Conservation (phyloP, 176 grass and related monocot genomes). For the Pontederia crassipes region DNA sequence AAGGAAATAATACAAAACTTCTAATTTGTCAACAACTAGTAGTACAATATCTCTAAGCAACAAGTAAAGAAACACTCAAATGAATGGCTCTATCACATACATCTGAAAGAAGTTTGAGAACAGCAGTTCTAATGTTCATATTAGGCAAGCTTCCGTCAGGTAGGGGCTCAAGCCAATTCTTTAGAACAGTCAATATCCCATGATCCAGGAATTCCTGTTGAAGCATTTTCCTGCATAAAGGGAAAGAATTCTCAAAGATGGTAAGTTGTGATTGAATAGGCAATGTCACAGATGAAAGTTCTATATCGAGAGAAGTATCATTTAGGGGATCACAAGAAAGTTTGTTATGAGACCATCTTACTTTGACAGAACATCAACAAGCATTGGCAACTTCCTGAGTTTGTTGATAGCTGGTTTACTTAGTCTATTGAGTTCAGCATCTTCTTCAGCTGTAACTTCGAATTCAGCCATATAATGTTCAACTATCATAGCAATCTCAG, state of each 20-base stretch:
- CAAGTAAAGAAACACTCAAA: neutral
- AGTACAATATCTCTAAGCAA: neutral
- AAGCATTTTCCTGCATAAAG: slow-evolving; percentile 67
- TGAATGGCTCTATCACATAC: slow-evolving; percentile 28
- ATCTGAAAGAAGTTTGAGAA: slow-evolving; percentile 73
- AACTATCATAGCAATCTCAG: slow-evolving; percentile 82
- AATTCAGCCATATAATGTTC: slow-evolving; percentile 95
- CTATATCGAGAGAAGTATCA: too few species aligned
- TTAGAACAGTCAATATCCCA: slow-evolving; percentile 76
- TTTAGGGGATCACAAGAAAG: neutral
- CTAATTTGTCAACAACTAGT: neutral
- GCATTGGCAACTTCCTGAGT: slow-evolving; percentile 84
- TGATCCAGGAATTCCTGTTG: slow-evolving; percentile 99
- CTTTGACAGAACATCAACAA: slow-evolving; percentile 95
- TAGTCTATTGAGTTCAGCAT: slow-evolving; percentile 90
- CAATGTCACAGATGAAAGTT: too few species aligned
- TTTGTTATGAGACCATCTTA: slow-evolving; percentile 27
- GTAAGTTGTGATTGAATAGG: too few species aligned
- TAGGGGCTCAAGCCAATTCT: slow-evolving; percentile 93
- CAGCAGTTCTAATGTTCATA: slow-evolving; percentile 89
- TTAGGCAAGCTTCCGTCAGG: slow-evolving; percentile 90
- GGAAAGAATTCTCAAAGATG: slow-evolving; percentile 10
- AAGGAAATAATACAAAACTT: slow-evolving; percentile 18
- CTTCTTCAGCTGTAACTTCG: slow-evolving; percentile 86
- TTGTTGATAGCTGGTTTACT: slow-evolving; percentile 95